phyloP scores from a whole-genome alignment of 495 filamentous ascomycete species.

The Aspergillus mulundensis region DNA sequence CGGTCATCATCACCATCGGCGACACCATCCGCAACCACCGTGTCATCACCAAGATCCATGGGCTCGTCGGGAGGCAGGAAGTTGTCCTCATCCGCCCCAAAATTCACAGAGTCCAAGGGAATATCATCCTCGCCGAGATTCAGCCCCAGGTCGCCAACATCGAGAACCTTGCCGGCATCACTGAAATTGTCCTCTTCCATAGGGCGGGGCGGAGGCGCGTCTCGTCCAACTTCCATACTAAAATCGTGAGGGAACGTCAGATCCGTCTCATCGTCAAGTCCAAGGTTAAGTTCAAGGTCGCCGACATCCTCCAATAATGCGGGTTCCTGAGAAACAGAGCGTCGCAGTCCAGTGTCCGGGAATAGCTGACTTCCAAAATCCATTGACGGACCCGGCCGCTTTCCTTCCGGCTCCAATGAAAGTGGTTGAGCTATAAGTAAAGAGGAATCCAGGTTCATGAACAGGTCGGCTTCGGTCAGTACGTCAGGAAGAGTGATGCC shows the following conservation, averaged over 20 bases:
- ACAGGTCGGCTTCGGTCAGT: conserved; percentile 83
- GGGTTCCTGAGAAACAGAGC: conserved; percentile 47
- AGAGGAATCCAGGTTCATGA: conserved; percentile 69
- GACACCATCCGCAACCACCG: conserved; percentile 51
- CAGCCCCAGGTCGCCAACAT: conserved; percentile 40
- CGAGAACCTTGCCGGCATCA: conserved; percentile 53
- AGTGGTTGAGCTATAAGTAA: conserved; percentile 67
- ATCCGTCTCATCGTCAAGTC: conserved; percentile 51
- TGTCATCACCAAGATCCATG: conserved; percentile 47
- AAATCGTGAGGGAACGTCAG: conserved; percentile 45
- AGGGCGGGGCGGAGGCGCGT: conserved; percentile 60
- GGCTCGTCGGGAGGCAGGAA: conserved; percentile 36
- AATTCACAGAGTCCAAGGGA: conserved; percentile 40
- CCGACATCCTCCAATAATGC: conserved; percentile 47
- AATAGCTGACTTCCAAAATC: conserved; percentile 66
- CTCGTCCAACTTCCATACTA: conserved; percentile 81
- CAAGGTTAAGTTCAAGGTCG: conserved; percentile 35
- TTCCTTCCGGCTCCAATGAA: conserved; percentile 53
- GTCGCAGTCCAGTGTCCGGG: conserved; percentile 55
- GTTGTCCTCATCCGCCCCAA: conserved; percentile 32
- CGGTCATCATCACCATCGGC: conserved; percentile 55
- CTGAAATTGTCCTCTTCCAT: conserved; percentile 72
- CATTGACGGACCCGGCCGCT: conserved; percentile 48
- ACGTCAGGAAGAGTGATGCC: conserved; percentile 79
- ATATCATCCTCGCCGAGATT: conserved; percentile 54